Percentiles rank a stretch among this genome's conserved stretches.
Conservation (phyloP, 805 yeast species). For the Candida ortonii region DNA sequence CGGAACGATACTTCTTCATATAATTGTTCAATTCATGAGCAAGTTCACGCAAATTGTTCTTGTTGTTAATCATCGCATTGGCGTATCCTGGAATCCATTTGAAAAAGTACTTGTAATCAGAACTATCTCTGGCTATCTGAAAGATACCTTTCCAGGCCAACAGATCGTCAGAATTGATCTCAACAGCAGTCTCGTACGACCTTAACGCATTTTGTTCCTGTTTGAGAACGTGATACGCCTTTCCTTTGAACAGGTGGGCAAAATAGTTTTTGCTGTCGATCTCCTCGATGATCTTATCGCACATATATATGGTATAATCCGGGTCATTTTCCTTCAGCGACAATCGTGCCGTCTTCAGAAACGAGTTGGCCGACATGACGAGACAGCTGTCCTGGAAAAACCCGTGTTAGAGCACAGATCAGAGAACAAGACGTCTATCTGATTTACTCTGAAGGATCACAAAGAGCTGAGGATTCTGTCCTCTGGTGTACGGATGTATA, state of each 20-base stretch:
- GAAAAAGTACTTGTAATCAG: slow-evolving; percentile 46
- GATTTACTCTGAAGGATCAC: no score
- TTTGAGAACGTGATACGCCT: slow-evolving; percentile 51
- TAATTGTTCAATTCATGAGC: slow-evolving; percentile 46
- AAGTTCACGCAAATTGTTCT: slow-evolving; percentile 47
- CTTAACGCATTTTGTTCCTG: slow-evolving; percentile 38
- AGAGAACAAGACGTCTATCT: no score
- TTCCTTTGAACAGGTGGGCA: slow-evolving; percentile 72
- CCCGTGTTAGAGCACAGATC: no score
- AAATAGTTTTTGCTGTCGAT: slow-evolving; percentile 56
- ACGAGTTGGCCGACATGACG: slow-evolving; percentile 21
- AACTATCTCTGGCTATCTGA: slow-evolving; percentile 38
- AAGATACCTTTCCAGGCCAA: slow-evolving; percentile 83
- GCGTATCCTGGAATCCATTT: slow-evolving; percentile 44
- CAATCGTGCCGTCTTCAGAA: slow-evolving; percentile 47
- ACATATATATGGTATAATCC: slow-evolving; percentile 56
- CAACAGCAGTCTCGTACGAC: slow-evolving; percentile 49
- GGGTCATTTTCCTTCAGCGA: slow-evolving; percentile 57
- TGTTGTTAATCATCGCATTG: slow-evolving; percentile 39
- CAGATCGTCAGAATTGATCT: slow-evolving; percentile 47
- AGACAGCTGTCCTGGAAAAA: no score
- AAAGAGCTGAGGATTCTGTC: no score
- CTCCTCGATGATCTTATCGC: slow-evolving; percentile 51
- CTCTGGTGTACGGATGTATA: slow-evolving; percentile 5
- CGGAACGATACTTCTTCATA: slow-evolving; percentile 29